These are phyloP conservation scores for Yarrowia sp. DNA, from an alignment of 805 yeast species.

Conservation along the genomic window DNA sequence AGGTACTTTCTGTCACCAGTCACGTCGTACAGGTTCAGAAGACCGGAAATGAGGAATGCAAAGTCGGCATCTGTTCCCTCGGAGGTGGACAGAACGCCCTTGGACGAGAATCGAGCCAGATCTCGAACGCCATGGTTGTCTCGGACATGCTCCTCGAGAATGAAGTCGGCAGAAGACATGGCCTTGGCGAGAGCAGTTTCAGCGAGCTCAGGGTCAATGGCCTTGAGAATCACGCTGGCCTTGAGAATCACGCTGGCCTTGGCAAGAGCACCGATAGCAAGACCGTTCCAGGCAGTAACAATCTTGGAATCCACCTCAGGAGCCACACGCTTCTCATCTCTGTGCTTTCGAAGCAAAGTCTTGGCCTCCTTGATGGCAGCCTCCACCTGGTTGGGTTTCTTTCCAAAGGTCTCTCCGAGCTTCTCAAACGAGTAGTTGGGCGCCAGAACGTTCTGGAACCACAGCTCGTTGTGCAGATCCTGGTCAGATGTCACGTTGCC, in stretches of 20 bases:
- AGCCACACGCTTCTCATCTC: conserved; percentile 31
- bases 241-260: conserved; percentile 34
- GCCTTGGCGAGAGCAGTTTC: conserved; percentile 33
- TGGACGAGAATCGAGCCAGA: conserved; percentile 30
- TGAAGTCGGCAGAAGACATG: conserved; percentile 32
- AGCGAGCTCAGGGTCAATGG: conserved; percentile 27
- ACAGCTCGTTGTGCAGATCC: conserved; percentile 37
- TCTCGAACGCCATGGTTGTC: conserved; percentile 30
- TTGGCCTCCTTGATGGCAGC: conserved; percentile 33
- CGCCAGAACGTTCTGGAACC: conserved; percentile 38
- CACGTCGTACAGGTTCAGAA: conserved; percentile 39
- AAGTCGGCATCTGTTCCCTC: conserved; percentile 41
- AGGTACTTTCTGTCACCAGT: conserved; percentile 34
- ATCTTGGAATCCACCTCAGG: conserved; percentile 39
- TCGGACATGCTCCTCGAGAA: conserved; percentile 28
- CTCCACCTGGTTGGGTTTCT: conserved; percentile 29
- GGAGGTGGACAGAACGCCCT: conserved; percentile 25
- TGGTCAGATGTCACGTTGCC: conserved; percentile 40
- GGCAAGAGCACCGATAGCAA: conserved; percentile 40
- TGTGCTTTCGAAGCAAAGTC: conserved; percentile 31
- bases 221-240: conserved; percentile 32
- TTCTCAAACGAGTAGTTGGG: conserved; percentile 32
- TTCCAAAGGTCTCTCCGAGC: conserved; percentile 39
- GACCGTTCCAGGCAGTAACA: conserved; percentile 40
- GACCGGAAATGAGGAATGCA: conserved; percentile 38